These are phyloP conservation scores for slime mould (Dictyostelium discoideum) DNA, from an alignment of 78 protist genomes.

Conservation along the genomic window dicty_2.7 NC_007089.4:1616501-1617000, in stretches of 20 bases:
- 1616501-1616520: conserved; percentile 48
- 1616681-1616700: conserved; percentile 74
- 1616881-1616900: not conserved
- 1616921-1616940: not conserved
- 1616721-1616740: conserved; percentile 69
- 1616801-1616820: conserved; percentile 34
- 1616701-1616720: conserved; percentile 58
- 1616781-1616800: conserved; percentile 26
- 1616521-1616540: conserved; percentile 71
- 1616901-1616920: not conserved
- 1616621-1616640: conserved; percentile 18
- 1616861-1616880: not conserved
- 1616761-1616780: conserved; percentile 75
- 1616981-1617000: conserved; percentile 73
- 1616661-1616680: conserved; percentile 78
- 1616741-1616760: conserved; percentile 72
- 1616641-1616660: conserved; percentile 71
- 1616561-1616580: conserved; percentile 62
- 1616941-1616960: not conserved
- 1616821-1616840: conserved; percentile 45
- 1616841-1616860: conserved; percentile 27
- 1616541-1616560: conserved; percentile 74
- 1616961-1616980: conserved; percentile 16
- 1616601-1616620: conserved; percentile 42
- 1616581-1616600: conserved; percentile 67